A percentile compares a stretch with the other conserved stretches of the same genome.
Evolutionary conservation across 1,284 basidiomycete genomes (phyloP).

Genomic region (Malassezia vespertilionis): DNA sequence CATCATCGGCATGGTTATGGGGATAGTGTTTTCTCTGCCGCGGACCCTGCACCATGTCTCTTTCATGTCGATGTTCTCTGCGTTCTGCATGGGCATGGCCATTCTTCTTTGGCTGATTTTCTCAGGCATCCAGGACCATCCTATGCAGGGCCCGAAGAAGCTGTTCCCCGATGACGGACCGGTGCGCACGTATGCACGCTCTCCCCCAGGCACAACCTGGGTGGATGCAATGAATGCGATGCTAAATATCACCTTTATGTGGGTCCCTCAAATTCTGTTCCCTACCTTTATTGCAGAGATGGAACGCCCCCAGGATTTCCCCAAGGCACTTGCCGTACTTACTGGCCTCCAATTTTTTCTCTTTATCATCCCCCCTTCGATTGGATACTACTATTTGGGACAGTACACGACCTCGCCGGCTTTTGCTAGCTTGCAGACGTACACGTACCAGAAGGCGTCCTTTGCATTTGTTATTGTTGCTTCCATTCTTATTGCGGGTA

Average conservation of each 20-base stretch:
- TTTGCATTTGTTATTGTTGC: constrained; percentile 45
- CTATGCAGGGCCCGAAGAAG: not conserved
- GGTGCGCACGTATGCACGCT: constrained; percentile 30
- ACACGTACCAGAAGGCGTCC: constrained; percentile 34
- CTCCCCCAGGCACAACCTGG: constrained; percentile 52
- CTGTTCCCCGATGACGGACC: constrained; percentile 7
- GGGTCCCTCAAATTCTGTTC: constrained; percentile 56
- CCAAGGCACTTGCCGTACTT: constrained; percentile 52
- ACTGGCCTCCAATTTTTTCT: constrained; percentile 55
- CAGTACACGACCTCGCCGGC: constrained; percentile 38
- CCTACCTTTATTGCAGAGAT: constrained; percentile 55
- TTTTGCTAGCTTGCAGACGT: constrained; percentile 23
- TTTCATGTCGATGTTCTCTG: constrained; percentile 32
- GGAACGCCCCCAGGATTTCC: constrained; percentile 58
- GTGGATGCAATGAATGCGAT: constrained; percentile 52
- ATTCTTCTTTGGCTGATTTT: constrained; percentile 31
- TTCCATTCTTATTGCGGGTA: constrained; percentile 46
- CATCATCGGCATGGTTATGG: constrained; percentile 40
- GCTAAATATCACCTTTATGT: constrained; percentile 54
- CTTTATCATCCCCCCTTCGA: constrained; percentile 53
- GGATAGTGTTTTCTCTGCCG: constrained; percentile 30
- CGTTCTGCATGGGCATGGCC: constrained; percentile 34
- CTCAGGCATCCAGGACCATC: constrained; percentile 1
- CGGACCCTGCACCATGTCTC: constrained; percentile 37
- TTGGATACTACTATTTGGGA: constrained; percentile 55